These are phyloP conservation scores for Neonectria sp. DNA, from an alignment of 2,329 filamentous ascomycete genomes.

Conservation along the genomic window DNA sequence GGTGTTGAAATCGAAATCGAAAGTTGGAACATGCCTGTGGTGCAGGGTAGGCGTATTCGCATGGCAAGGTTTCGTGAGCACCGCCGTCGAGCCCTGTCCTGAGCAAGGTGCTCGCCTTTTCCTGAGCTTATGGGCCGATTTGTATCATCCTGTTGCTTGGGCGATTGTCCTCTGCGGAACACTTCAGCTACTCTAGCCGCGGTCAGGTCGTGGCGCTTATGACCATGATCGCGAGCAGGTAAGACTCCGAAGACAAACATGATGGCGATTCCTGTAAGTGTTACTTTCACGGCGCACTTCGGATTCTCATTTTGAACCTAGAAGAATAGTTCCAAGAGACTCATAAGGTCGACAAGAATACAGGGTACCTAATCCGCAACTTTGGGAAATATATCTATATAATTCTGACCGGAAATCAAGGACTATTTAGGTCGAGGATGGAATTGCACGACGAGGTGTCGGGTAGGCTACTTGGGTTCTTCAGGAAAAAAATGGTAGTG, in stretches of 20 bases:
- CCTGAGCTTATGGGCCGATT: neutral
- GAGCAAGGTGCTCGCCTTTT: neutral
- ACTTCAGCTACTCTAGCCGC: neutral
- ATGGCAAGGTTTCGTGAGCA: neutral
- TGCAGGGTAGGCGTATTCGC: conserved; percentile 24
- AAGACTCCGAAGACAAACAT: no score
- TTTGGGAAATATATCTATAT: neutral
- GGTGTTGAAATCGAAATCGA: conserved; percentile 20
- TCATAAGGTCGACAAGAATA: no score
- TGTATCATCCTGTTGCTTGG: neutral
- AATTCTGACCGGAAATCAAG: neutral
- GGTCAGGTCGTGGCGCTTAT: no score
- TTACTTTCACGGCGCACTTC: no score
- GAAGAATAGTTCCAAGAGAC: no score
- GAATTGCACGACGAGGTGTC: neutral
- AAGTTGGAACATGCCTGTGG: neutral
- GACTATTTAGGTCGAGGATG: neutral
- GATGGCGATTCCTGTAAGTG: no score
- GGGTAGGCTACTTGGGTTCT: neutral
- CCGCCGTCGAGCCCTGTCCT: neutral
- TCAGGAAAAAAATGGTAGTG: neutral
- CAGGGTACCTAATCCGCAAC: no score
- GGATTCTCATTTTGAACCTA: no score
- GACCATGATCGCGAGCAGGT: no score
- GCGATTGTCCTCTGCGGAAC: no score